Evolutionary conservation across 2,329 filamentous ascomycete genomes (phyloP).

Genomic region (Botrytis deweyae): DNA sequence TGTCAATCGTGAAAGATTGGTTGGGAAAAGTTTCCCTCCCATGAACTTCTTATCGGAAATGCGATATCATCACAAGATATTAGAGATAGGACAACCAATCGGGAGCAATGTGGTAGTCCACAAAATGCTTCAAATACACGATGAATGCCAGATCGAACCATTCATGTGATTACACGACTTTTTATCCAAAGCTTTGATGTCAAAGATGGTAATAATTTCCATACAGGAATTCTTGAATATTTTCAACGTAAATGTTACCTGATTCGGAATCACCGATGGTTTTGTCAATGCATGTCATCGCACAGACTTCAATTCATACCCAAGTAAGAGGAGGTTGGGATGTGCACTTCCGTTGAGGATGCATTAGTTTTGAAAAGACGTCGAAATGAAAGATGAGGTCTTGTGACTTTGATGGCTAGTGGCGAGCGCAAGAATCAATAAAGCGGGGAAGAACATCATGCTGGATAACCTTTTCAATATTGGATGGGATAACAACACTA

Average conservation of each 20-base stretch:
- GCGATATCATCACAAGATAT: constrained; percentile 4
- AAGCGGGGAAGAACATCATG: not conserved
- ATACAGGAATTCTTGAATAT: not conserved
- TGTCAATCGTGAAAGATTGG: not conserved
- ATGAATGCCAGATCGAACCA: constrained; percentile 1
- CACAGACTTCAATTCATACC: constrained; percentile 7
- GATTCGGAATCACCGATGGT: not conserved
- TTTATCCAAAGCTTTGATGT: not conserved
- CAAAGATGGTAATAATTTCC: constrained; percentile 13
- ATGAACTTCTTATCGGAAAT: constrained; percentile 4
- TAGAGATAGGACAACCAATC: not conserved
- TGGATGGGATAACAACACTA: not conserved
- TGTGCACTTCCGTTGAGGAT: not conserved
- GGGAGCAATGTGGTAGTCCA: constrained; percentile 5
- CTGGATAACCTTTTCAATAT: not conserved
- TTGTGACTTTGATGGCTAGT: not conserved
- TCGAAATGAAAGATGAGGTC: not conserved
- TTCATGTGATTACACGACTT: constrained; percentile 17
- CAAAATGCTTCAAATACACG: constrained; percentile 4
- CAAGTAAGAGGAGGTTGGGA: not conserved
- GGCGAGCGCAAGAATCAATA: constrained; percentile 1
- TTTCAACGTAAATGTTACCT: not conserved
- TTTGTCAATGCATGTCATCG: not conserved
- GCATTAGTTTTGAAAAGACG: not conserved
- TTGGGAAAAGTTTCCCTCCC: constrained; percentile 10